These are phyloP conservation scores for Penicillium salamii DNA, from an alignment of 495 filamentous ascomycete genomes.

Conservation along the genomic window DNA sequence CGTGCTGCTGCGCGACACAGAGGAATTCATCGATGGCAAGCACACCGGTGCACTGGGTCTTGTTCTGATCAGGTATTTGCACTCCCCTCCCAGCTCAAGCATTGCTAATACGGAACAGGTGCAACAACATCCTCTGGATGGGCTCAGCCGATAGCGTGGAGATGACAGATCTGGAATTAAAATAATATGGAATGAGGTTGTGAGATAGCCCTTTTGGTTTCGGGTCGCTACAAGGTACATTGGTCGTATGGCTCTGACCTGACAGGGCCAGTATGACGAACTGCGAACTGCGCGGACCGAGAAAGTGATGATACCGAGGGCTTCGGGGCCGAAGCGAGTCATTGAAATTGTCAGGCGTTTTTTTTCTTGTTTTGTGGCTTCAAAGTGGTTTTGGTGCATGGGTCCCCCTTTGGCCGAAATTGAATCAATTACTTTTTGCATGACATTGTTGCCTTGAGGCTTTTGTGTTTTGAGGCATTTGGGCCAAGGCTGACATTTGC, in stretches of 20 bases:
- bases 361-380: slow-evolving; percentile 16
- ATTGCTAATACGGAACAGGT: slow-evolving; percentile 46
- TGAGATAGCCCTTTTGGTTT: no score
- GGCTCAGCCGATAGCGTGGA: slow-evolving; percentile 58
- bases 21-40: slow-evolving; percentile 90
- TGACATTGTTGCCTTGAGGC: not conserved
- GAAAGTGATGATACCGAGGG: no score
- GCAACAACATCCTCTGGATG: slow-evolving; percentile 97
- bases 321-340: no score
- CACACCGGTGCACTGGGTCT: slow-evolving; percentile 78
- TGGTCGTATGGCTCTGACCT: no score
- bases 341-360: no score
- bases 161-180: slow-evolving; percentile 51
- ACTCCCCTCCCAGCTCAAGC: not conserved
- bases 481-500: not conserved
- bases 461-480: not conserved
- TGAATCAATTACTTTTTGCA: slow-evolving; percentile 14
- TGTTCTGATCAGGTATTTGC: slow-evolving; percentile 80
- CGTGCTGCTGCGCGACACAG: slow-evolving; percentile 81
- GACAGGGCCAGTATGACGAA: no score
- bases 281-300: no score
- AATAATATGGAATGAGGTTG: slow-evolving; percentile 22
- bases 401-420: slow-evolving; percentile 15
- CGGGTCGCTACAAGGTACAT: no score
- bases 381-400: slow-evolving; percentile 21